Base-by-base conservation (phyloP, 202 grass and related monocot genomes). In the Eragrostis tef region DNA sequence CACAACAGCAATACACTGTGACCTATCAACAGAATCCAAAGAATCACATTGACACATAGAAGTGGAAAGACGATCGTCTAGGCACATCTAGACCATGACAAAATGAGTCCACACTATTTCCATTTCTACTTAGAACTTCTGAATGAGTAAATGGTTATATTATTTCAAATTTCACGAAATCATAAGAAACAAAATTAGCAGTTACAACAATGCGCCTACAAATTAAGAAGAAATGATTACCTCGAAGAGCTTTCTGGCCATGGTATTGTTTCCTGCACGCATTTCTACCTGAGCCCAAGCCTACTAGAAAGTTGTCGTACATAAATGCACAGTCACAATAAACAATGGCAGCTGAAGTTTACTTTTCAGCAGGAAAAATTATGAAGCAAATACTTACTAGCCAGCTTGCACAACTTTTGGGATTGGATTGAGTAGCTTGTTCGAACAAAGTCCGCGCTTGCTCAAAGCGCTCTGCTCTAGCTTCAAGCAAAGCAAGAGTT, bases 391-490 rank as follows among this genome's bases (percentile, higher is more conserved):
- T 77, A 84, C 86, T 94, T 83, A 98, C 95, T 84, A 98, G 95
- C 95, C 95, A 98, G 80, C 92, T 98, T 82, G 92, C 95, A 81
- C 95, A 98, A 36, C 95, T 98, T 93, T 98, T 98, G 1, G 92
- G 88, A 79, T 98, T 98, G 77, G 64, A 98, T 82, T 88, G 72
- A 79, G 91, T 86, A 22, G 95, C 95, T 88, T 93, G 95, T 71
- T 93, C 79, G 69, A 98, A 98, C 78, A 98, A 83, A 77, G 87
- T 86, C 6, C 82, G 78, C 20, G 95, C 95, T 80, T 92, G 88
- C 59, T 94, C 70, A 62, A 93, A 91, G 42, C 95, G 86, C 73
- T 93, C 86, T 86, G 86, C 91, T 87, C 84, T 98, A 71, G 93
- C 95, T 84, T 98, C 92, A 83, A 98, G 92, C 59, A 98, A 91